These are phyloP conservation scores for Diospyros lotus DNA, from an alignment of 148 eudicot genomes.

Conservation along the genomic window DNA sequence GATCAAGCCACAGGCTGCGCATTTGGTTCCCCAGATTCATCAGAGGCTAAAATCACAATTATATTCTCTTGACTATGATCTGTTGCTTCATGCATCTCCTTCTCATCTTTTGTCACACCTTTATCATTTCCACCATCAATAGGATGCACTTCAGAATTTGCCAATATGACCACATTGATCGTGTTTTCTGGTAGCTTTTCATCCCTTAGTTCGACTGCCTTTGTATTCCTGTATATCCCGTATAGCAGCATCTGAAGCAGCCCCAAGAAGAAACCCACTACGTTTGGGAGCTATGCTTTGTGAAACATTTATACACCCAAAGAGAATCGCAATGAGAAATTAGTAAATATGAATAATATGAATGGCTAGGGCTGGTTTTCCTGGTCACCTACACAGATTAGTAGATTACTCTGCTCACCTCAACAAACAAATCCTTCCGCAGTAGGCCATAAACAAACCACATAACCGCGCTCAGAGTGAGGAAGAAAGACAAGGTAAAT, in stretches of 20 bases:
- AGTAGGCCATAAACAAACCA: constrained; percentile 67
- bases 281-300: constrained; percentile 36
- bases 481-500: constrained; percentile 52
- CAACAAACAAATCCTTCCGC: constrained; percentile 37
- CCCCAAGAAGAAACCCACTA: constrained; percentile 49
- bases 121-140: constrained; percentile 12
- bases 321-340: not conserved
- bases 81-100: constrained; percentile 4
- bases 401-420: constrained; percentile 29
- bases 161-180: constrained; percentile 24
- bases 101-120: constrained; percentile 1
- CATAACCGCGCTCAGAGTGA: constrained; percentile 53
- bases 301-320: not conserved
- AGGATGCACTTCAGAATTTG: constrained; percentile 31
- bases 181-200: constrained; percentile 25
- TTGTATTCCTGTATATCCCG: constrained; percentile 25
- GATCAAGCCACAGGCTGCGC: no score
- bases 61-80: not conserved
- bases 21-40: no score
- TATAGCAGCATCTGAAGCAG: constrained; percentile 48
- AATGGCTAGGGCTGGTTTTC: not conserved
- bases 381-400: constrained; percentile 41
- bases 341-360: not conserved
- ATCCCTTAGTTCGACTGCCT: constrained; percentile 4
- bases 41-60: no score